Evolutionary conservation across 352 stramenopile genomes (phyloP).

Genomic region (Thraustotheca clavata): DNA sequence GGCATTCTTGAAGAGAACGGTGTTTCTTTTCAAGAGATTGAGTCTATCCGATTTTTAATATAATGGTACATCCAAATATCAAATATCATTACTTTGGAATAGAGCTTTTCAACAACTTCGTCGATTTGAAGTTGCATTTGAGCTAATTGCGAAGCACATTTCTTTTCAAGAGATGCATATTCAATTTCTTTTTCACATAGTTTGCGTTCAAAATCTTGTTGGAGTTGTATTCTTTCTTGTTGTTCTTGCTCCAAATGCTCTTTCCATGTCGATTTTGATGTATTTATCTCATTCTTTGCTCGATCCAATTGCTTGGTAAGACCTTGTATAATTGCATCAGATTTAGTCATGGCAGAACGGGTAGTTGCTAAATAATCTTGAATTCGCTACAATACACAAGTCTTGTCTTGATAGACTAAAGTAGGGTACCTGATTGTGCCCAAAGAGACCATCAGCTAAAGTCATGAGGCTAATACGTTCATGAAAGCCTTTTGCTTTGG

Average conservation of each 20-base stretch:
- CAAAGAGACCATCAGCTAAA: constrained; percentile 53
- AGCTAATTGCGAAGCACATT: background rate
- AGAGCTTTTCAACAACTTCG: constrained; percentile 45
- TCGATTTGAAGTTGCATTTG: constrained; percentile 63
- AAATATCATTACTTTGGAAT: constrained; percentile 48
- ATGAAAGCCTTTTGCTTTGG: constrained; percentile 52
- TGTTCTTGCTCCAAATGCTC: background rate
- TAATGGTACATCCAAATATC: constrained; percentile 56
- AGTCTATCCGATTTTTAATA: background rate
- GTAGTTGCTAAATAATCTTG: constrained; percentile 3
- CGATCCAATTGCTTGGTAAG: constrained; percentile 4
- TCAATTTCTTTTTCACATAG: constrained; percentile 9
- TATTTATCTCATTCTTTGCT: background rate
- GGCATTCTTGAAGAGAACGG: constrained; percentile 54
- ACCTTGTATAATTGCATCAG: background rate
- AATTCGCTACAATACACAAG: constrained; percentile 1
- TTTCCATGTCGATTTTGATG: background rate
- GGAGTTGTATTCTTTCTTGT: background rate
- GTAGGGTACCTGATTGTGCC: constrained; percentile 17
- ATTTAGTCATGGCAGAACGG: background rate
- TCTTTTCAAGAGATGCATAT: background rate
- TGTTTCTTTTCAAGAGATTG: constrained; percentile 53
- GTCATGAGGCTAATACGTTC: constrained; percentile 28
- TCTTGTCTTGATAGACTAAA: background rate
- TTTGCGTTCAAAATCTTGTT: constrained; percentile 28